Percentiles rank a stretch among this genome's conserved stretches.
phyloP scores from a whole-genome alignment of 148 eudicot species.

The Cornus suecica region DNA sequence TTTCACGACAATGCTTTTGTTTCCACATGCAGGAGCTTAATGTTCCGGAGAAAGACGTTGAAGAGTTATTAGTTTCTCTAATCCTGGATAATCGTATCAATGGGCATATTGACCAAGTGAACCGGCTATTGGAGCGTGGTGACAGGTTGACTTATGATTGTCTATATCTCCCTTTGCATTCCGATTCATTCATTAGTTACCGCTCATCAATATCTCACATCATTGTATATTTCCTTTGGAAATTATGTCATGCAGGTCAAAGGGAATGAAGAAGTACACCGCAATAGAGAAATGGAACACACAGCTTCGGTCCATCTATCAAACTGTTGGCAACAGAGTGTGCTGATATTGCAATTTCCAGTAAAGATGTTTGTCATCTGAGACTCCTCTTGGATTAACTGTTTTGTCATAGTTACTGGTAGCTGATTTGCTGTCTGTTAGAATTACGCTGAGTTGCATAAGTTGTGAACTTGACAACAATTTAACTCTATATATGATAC shows the following conservation, averaged over 20 bases:
- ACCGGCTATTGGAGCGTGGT: conserved; percentile 74
- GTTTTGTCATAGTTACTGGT: background rate
- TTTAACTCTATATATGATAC: background rate
- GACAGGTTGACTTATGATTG: conserved; percentile 44
- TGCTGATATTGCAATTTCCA: conserved; percentile 35
- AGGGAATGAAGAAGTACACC: conserved; percentile 87
- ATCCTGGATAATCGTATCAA: conserved; percentile 89
- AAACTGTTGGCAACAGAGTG: conserved; percentile 66
- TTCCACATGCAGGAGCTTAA: conserved; percentile 67
- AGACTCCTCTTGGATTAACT: background rate
- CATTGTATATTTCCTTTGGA: background rate
- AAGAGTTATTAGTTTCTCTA: conserved; percentile 79
- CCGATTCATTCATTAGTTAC: no score
- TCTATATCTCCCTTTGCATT: background rate
- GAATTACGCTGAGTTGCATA: background rate
- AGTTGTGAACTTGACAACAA: background rate
- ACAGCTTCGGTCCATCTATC: conserved; percentile 74
- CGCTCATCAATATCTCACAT: no score
- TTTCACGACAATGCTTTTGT: background rate
- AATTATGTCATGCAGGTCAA: conserved; percentile 51
- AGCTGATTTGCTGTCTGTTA: background rate
- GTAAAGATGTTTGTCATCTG: background rate
- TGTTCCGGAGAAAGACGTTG: conserved; percentile 91
- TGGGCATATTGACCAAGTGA: conserved; percentile 98
- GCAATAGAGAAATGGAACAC: conserved; percentile 97